Evolutionary conservation across 2,329 filamentous ascomycete genomes (phyloP), one percentile per base, ranked within the genome.

Genomic region (Talaromyces sp.): DNA sequence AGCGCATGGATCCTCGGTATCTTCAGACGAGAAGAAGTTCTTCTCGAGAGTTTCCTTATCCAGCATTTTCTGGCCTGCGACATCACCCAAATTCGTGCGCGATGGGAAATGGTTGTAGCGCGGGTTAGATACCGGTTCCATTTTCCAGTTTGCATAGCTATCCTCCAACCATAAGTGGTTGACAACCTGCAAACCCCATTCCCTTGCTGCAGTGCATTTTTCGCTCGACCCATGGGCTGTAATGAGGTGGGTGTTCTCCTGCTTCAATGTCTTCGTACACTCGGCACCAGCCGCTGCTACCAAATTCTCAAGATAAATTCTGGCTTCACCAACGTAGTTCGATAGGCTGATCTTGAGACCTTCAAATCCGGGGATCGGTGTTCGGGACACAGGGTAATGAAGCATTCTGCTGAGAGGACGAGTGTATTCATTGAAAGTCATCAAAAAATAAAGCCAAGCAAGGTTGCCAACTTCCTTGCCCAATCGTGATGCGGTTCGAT

Each of bases 151-250:
- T 1, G 93, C 91, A 68, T 97, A 99, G 72, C 91, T 95, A 68
- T 99, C 94, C 72, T 99, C 94, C 41, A 99, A 82, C 94, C 94
- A 99, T 1, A 99, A 80, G 69, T 99, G 94, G 70, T 97, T 99
- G 64, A 96, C 79, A 64, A 96, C 88, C 51, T 91, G 79, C 49
- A 97, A 87, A 48, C 88, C 88, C 94, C 94, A 99, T 74, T 97
- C 94, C 56, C 85, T 84, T 0, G 94, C 94, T 1, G 94, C 94
- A 33, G 88, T 86, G 70, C 90, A 97, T 73, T 99, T 99, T 68
- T 97, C 94, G 66, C 93, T 95, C 51, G 86, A 85, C 53, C 87
- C 86, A 63, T 96, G 89, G 4, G 94, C 94, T 0, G 93, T 96
- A 65, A 99, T 88, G 1, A 99, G 83, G 74, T 99, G 94, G 0